Evolutionary conservation across 1,284 basidiomycete genomes (phyloP), one percentile per base, ranked within the genome.

Genomic region (Blastosporella zonata): DNA sequence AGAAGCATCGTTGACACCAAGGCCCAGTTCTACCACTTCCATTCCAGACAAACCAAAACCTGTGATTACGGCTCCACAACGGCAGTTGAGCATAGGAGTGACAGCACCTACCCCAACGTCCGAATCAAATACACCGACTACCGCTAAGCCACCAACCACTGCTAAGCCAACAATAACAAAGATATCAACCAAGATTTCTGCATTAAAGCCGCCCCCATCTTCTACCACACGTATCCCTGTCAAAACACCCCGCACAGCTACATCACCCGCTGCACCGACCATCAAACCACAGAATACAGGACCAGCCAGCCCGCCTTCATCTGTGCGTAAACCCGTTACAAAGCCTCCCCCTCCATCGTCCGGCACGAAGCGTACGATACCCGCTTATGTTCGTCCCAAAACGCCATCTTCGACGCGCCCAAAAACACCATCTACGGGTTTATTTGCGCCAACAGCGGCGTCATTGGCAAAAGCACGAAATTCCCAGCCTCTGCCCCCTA

Each of bases 371-470:
- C 57, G 64, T 34, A 56, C 65, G 12, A 45, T 61, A 29, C 55
- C 63, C 4, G 36, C 53, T 6, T 27, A 55, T 25, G 42, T 41
- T 17, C 52, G 63, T 20, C 60, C 68, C n/a, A 70, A 71, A 61
- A 71, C 69, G 1, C 67, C 66, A 7, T 48, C 65, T 13, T 35
- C 60, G 23, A 47, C 62, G 4, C 70, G 74, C 49, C 67, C 79
- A n/a, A 82, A 79, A 61, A 80, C 79, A 0, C 78, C 78, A 2
- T 77, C 77, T 15, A 67, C 73, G 4, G 81, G 84, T 10, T 63
- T 90, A 10, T 88, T 83, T 59, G 85, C 87, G 10, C 87, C 87
- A 1, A 90, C 87, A 0, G 87, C 86, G 1, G 84, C 87, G 3
- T 88, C 87, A 6, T 75, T 89, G 8, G 87, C 87, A 0, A 75